Base-by-base conservation (phyloP, 106 monocot genomes). In the Gastrodia elata region DNA sequence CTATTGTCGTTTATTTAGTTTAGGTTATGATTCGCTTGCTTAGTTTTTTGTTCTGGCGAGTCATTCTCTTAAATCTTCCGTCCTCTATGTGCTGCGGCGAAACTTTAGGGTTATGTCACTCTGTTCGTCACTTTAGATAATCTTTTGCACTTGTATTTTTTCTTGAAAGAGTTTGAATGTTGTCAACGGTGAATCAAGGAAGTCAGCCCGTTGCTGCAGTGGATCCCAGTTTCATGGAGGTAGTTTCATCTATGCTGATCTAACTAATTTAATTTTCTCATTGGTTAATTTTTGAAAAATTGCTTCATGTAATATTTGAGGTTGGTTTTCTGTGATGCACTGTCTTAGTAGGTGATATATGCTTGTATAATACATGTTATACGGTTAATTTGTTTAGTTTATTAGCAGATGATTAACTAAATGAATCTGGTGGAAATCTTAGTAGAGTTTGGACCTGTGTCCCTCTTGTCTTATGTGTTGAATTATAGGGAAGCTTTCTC, bases 161-260 rank as follows among this genome's bases (percentile, higher is more conserved):
- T 52, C 52, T 52, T 52, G 52, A 22, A 22, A 22, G 52, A 52
- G 52, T n/a, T 52, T 52, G 52, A 22, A 52, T 52, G 52, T n/a
- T 52, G 52, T 52, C 52, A 4, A 22, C 52, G 52, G 52, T 22
- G n/a, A 52, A 52, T 52, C 52, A 52, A 52, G 52, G 52, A 52
- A 52, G 22, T 22, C 52, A 52, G 22, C 20, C 22, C 22, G 22
- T 52, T 18, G 52, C 52, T 52, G 52, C 52, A 3, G n/a, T 52
- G 52, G 52, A 52, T 52, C 52, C 52, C 22, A 52, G 22, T 52
- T 52, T 22, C n/a, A 52, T 52, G 52, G 52, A 52, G 52, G 52
- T 52, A 52, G 22, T 6, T 52, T 22, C 18, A 52, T 52, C 52
- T 18, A 52, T 52, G 18, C 22, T 52, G 22, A 52, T 52, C 4